These are phyloP conservation scores for Vigna angularis DNA, from an alignment of 306 rosid genomes.

Conservation along the genomic window DNA sequence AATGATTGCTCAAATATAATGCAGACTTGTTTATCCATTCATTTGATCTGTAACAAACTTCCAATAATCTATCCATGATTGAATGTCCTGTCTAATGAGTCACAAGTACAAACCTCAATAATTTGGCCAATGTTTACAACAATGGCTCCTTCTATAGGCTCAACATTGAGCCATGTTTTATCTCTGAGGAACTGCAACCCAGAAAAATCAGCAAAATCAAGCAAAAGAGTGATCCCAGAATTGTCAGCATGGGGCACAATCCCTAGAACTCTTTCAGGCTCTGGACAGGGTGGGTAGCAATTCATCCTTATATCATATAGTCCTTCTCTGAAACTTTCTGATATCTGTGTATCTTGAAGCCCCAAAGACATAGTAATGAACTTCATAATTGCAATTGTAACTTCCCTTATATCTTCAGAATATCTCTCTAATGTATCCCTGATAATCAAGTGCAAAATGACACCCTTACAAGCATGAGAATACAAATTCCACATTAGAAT, in stretches of 20 bases:
- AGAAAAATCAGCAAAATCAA: conserved; percentile 49
- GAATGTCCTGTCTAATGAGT: conserved; percentile 14
- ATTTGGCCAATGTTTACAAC: conserved; percentile 58
- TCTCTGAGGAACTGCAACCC: conserved; percentile 59
- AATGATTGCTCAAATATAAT: conserved; percentile 6
- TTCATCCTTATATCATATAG: conserved; percentile 52
- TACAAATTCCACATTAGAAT: neutral
- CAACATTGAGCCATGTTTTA: conserved; percentile 53
- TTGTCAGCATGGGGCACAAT: conserved; percentile 56
- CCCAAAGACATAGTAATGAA: conserved; percentile 55
- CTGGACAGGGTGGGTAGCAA: conserved; percentile 60
- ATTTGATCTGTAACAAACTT: neutral
- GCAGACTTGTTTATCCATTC: neutral
- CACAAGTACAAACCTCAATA: conserved; percentile 49
- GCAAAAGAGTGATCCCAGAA: conserved; percentile 57
- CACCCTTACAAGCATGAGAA: conserved; percentile 24
- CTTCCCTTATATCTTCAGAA: conserved; percentile 51
- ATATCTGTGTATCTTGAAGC: conserved; percentile 42
- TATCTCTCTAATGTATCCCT: conserved; percentile 56
- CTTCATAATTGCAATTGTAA: conserved; percentile 46
- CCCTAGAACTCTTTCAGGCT: conserved; percentile 60
- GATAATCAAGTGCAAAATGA: conserved; percentile 18
- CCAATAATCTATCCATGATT: neutral
- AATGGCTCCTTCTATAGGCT: conserved; percentile 54
- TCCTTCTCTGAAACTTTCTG: conserved; percentile 53